Evolutionary conservation across 2,329 filamentous ascomycete species (phyloP).

Genomic region (Monosporascus cannonballus): DNA sequence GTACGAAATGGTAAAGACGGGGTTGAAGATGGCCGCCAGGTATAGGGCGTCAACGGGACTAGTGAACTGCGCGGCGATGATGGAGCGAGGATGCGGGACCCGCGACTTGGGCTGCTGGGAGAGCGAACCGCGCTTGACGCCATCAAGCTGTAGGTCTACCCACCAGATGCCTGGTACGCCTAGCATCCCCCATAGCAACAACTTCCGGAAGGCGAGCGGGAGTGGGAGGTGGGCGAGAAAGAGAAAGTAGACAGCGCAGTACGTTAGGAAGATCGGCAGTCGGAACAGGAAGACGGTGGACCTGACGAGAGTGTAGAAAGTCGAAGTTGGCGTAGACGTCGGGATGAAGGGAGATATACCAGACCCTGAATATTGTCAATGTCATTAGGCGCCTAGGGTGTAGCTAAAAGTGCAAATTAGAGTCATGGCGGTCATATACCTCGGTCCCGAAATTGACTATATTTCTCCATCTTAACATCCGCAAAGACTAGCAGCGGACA

Average conservation of each 20-base stretch:
- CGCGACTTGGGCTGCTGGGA: slow-evolving; percentile 66
- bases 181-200: slow-evolving; percentile 80
- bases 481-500: neutral
- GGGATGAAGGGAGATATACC: slow-evolving; percentile 96
- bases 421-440: slow-evolving; percentile 42
- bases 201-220: slow-evolving; percentile 62
- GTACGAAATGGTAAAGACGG: slow-evolving; percentile 84
- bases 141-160: slow-evolving; percentile 97
- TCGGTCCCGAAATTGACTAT: slow-evolving; percentile 86
- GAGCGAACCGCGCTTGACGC: slow-evolving; percentile 85
- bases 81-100: slow-evolving; percentile 69
- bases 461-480: slow-evolving; percentile 71
- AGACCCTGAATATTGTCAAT: slow-evolving; percentile 55
- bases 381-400: neutral
- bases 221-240: slow-evolving; percentile 76
- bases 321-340: slow-evolving; percentile 58
- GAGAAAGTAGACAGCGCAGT: slow-evolving; percentile 67
- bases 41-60: slow-evolving; percentile 92
- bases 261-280: slow-evolving; percentile 67
- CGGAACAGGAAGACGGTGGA: slow-evolving; percentile 73
- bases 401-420: neutral
- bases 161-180: slow-evolving; percentile 93
- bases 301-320: slow-evolving; percentile 58
- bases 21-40: slow-evolving; percentile 92
- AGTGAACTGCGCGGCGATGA: slow-evolving; percentile 88